Base-by-base conservation (phyloP, 192 early-diverging fungal genomes). In the Jimgerdemannia flammicorona region DNA sequence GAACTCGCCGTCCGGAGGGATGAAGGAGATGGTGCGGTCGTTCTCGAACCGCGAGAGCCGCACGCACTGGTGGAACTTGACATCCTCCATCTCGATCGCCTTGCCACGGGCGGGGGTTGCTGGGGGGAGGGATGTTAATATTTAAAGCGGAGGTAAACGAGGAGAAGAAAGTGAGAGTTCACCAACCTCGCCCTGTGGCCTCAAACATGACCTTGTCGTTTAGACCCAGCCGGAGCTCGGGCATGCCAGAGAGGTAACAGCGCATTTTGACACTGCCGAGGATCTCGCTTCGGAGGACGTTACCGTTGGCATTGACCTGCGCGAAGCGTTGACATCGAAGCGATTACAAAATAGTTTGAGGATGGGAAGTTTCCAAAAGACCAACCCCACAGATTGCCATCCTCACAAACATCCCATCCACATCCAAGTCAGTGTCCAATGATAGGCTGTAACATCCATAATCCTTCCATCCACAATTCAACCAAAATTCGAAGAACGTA, bases 161-260 rank as follows among this genome's bases (percentile, higher is more conserved):
- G 9, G 67, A 9, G 67, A 40, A 20, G 19, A 64, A 65, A 0
- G 66, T 44, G 3, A 40, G 20, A 43, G 65, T 4, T 4, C 49
- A 75, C 80, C 70, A 84, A 92, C 89, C 80, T 70, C 91, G 84
- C 42, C 94, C 96, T 14, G 93, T 96, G 81, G 83, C 92, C 84
- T 99, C 98, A 82, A 99, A 96, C 89, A 94, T 91, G 44, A 96
- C 90, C 82, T 96, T 96, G 84, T 96, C 94, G 78, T 96, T 96
- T 70, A 96, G 79, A 3, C 94, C 94, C 68, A 96, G 85, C 42
- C 92, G 84, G 73, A 94, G 84, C 78, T 96, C 94, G 43, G 94
- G 94, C 91, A 93, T 95, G 39, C 94, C 94, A n/a, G 87, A 93
- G 77, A 96, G 84, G 79, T 93, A 96, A 42, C 90, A 88, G 72